Percentiles rank a stretch among this genome's conserved stretches.
Conservation (phyloP, 75 land plant genomes). For the Isoetes taiwanensis region DNA sequence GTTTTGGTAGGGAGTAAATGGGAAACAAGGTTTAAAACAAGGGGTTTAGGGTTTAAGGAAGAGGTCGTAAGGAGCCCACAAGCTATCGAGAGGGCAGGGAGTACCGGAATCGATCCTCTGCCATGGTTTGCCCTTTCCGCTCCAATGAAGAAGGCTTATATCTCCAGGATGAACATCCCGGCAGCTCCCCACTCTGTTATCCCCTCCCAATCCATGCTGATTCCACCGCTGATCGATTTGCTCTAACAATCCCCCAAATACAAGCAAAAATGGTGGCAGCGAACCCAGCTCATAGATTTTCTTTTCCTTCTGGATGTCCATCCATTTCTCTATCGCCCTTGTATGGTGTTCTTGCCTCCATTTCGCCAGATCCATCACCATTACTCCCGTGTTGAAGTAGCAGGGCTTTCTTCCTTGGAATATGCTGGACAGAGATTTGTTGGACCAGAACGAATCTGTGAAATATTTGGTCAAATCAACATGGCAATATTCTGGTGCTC, state of each 20-base stretch:
- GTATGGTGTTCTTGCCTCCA: constrained; percentile 50
- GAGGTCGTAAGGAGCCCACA: constrained; percentile 91
- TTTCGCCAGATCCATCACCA: constrained; percentile 63
- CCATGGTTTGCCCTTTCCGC: constrained; percentile 96
- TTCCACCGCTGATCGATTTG: constrained; percentile 69
- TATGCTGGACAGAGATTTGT: constrained; percentile 26
- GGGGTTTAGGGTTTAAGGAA: too few relatives aligned
- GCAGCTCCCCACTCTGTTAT: constrained; percentile 61
- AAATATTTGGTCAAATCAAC: constrained; percentile 74
- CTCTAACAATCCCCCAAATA: constrained; percentile 55
- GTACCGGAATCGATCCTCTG: constrained; percentile 43
- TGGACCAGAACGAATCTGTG: constrained; percentile 55
- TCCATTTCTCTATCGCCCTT: constrained; percentile 49
- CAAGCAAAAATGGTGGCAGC: constrained; percentile 69
- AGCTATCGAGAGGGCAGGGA: constrained; percentile 66
- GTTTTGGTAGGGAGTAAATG: too few relatives aligned
- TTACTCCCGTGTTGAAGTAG: constrained; percentile 88
- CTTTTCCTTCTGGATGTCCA: constrained; percentile 54
- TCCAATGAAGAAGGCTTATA: constrained; percentile 89
- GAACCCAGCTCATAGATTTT: constrained; percentile 83
- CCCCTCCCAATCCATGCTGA: constrained; percentile 79
- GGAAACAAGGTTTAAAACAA: too few relatives aligned
- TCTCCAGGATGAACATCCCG: constrained; percentile 77
- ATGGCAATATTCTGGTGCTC: constrained; percentile 80
- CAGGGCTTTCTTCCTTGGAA: constrained; percentile 46